Base-by-base conservation (phyloP, 164 flowering plant genomes). In the Amborella trichopoda region DNA sequence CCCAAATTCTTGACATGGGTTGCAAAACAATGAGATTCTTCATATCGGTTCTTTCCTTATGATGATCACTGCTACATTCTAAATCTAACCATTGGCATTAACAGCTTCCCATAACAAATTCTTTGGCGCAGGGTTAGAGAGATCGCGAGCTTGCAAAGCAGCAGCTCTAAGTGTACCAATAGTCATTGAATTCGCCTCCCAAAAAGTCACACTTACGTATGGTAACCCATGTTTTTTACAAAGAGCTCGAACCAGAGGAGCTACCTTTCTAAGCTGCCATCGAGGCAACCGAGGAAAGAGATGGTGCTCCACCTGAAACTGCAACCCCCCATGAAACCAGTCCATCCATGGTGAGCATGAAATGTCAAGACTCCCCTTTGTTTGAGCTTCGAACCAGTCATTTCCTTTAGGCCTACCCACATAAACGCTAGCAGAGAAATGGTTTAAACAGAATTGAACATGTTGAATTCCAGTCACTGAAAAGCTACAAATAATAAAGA, bases 171-270 rank as follows among this genome's bases (percentile, higher is more conserved):
- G 72, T 1, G 79, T 73, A 56, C 49, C 58, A 14, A 75, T 30
- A 0, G 88, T 80, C 60, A 53, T 16, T 13, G 44, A 54, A 54
- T 80, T 80, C n/a, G 88, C 80, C 33, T 73, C 72, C 65, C 60
- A 68, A 44, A 71, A 77, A 0, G 79, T 62, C 28, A 69, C 59
- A 36, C 64, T 69, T 22, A 53, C 45, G 43, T 80, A 80, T 34
- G 88, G 83, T 60, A 80, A 46, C 32, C 71, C 64, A 48, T 80
- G 88, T 62, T 77, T 80, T 78, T 71, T 69, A 69, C 88, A 80
- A 2, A 73, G 65, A n/a, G 71, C 79, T 53, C 53, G 66, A 33
- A 73, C 77, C 5, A 71, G 14, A 11, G 88, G 80, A 2, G 81
- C 61, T 23, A 80, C 48, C 22, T 61, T 68, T 61, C 88, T 75